Evolutionary conservation across 257 asterid genomes (phyloP).

Genomic region (Scutellaria barbata): DNA sequence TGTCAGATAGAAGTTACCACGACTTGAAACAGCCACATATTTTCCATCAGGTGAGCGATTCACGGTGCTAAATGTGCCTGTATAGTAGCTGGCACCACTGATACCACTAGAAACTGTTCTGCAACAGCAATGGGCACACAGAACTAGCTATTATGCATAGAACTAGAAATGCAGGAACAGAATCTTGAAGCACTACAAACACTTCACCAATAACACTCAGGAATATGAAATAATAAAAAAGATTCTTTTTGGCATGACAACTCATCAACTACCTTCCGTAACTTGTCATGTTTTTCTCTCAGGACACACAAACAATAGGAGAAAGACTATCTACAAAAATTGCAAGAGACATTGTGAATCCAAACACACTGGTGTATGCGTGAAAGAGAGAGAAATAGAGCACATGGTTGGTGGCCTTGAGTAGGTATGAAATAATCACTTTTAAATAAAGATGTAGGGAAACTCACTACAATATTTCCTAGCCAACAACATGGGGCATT

Average conservation of each 20-base stretch:
- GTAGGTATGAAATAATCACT: neutral
- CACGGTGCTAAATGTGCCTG: conserved; percentile 90
- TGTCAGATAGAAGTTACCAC: conserved; percentile 96
- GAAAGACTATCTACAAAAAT: neutral
- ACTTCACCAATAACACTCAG: conserved; percentile 6
- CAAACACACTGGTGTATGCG: neutral
- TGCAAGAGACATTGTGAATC: neutral
- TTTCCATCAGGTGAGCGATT: conserved; percentile 96
- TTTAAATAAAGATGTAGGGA: neutral
- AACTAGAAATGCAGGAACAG: conserved; percentile 27
- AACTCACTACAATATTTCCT: neutral
- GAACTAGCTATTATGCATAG: conserved; percentile 33
- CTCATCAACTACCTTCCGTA: neutral
- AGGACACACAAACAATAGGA: neutral
- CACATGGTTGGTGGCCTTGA: neutral
- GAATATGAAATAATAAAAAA: neutral
- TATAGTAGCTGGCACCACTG: conserved; percentile 98
- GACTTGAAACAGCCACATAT: conserved; percentile 98
- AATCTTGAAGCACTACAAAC: conserved; percentile 8
- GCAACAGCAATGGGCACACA: conserved; percentile 53
- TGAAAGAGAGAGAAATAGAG: neutral
- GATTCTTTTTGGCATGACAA: neutral
- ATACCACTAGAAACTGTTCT: conserved; percentile 99
- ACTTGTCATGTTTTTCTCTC: conserved; percentile 4
- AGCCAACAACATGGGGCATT: neutral